phyloP scores from a whole-genome alignment of 352 stramenopile genomes.

The Phytopythium oedochilum region DNA sequence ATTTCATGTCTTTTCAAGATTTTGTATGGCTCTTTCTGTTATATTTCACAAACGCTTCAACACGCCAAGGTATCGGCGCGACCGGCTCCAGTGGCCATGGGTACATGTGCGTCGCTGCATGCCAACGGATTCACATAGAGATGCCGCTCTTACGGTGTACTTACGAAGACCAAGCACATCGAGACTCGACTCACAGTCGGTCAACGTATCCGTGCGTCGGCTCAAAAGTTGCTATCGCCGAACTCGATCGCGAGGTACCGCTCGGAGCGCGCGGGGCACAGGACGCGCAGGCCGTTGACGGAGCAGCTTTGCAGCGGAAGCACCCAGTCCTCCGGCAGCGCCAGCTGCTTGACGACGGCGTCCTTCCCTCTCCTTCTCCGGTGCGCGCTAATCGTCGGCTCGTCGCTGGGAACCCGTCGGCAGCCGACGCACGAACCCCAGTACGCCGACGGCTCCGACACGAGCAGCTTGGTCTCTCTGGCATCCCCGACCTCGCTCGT shows the following conservation, averaged over 20 bases:
- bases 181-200: no score
- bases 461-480: conserved; percentile 24
- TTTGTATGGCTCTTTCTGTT: no score
- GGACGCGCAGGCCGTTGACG: conserved; percentile 35
- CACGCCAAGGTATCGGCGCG: no score
- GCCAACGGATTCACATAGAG: no score
- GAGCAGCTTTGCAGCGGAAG: conserved; percentile 39
- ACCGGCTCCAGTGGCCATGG: no score
- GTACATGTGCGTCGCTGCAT: no score
- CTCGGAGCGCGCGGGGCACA: conserved; percentile 35
- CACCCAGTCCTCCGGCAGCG: conserved; percentile 43
- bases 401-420: conserved; percentile 10
- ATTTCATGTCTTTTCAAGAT: no score
- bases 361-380: background rate
- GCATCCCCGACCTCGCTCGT: conserved; percentile 12
- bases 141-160: no score
- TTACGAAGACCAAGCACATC: no score
- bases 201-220: no score
- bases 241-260: conserved; percentile 51
- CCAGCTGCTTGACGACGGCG: conserved; percentile 24
- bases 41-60: no score
- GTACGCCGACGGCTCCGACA: conserved; percentile 19
- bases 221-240: conserved; percentile 23
- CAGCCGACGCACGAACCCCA: conserved; percentile 41
- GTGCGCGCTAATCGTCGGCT: conserved; percentile 7